These are phyloP conservation scores for Crotalaria pallida DNA, from an alignment of 306 rosid species.

Conservation along the genomic window DNA sequence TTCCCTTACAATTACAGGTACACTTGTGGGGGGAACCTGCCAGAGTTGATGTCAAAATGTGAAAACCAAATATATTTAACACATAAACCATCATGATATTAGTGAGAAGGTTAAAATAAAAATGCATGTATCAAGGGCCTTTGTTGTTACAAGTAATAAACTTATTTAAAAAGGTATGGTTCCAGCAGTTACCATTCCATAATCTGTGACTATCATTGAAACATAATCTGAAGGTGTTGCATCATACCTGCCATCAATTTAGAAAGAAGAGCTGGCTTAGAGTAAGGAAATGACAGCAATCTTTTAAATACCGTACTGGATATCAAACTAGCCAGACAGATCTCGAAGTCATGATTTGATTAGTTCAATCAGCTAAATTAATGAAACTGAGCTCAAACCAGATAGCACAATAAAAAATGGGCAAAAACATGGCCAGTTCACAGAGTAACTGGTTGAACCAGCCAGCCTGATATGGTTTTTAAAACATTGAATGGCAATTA, in stretches of 20 bases:
- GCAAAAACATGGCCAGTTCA: background rate
- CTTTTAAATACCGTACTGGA: background rate
- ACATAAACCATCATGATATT: background rate
- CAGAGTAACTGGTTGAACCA: background rate
- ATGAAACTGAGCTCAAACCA: background rate
- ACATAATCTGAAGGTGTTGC: slow-evolving; percentile 60
- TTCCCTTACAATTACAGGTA: slow-evolving; percentile 61
- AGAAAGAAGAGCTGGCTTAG: slow-evolving; percentile 31
- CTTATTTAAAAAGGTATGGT: background rate
- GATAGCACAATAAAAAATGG: background rate
- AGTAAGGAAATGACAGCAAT: slow-evolving; percentile 18
- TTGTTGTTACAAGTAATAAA: background rate
- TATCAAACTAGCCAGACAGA: background rate
- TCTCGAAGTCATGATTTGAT: background rate
- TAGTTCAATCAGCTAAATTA: background rate
- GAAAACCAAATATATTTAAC: background rate
- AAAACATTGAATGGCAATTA: slow-evolving; percentile 9
- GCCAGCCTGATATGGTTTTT: background rate
- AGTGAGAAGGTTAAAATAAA: background rate
- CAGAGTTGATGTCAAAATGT: background rate
- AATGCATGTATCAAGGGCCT: background rate
- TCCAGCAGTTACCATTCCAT: slow-evolving; percentile 43
- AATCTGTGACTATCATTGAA: slow-evolving; percentile 46
- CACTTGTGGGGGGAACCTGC: slow-evolving; percentile 63
- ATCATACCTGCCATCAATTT: slow-evolving; percentile 48